Base-by-base conservation (phyloP, 805 yeast species). In the Suhomyces sp. region DNA sequence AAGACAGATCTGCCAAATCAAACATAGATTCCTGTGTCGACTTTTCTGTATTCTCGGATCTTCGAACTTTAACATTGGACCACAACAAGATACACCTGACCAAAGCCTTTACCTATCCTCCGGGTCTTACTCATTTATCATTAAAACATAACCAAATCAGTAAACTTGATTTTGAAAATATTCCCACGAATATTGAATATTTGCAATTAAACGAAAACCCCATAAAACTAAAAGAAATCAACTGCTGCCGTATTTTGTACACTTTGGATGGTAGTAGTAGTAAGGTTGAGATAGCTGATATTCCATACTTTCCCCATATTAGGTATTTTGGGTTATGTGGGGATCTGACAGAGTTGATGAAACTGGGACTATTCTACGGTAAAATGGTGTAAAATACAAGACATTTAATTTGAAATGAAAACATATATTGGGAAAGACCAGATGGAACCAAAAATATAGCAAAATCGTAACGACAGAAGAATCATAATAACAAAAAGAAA, bases 291-390 rank as follows among this genome's bases (percentile, higher is more conserved):
- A 15, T 40, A n/a, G 24, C 33, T 2, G 46, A 19, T 13, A 26
- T 54, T 6, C 57, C 57, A 6, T 54, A 47, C 19, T 54, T 54
- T 45, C 57, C 57, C 22, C 19, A 29, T 19, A 51, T 54, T 8
- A 24, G 41, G 13, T 54, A 54, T 23, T 48, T 54, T 27, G 57
- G 55, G 13, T 12, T 54, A 4, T 38, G 41, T 27, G 57, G 54
- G 6, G 55, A 54, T 40, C 52, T 48, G 36, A 54, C 55, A 9
- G 53, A 54, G 17, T n/a, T 54, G 23, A 49, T 54, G 51, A 48
- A 29, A 23, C 55, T 49, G 55, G 57, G 57, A 4, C 3, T 46
- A 8, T 46, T 33, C 35, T 53, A 33, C 24, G 52, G 49, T 12
- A 46, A 46, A 27, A 2, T 19, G 3, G 9, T 19, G 10, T 33